A percentile compares a stretch with the other conserved stretches of the same genome.
Evolutionary conservation across 1,139 yeast genomes (phyloP).

Genomic region (Hansenula anomala): DNA sequence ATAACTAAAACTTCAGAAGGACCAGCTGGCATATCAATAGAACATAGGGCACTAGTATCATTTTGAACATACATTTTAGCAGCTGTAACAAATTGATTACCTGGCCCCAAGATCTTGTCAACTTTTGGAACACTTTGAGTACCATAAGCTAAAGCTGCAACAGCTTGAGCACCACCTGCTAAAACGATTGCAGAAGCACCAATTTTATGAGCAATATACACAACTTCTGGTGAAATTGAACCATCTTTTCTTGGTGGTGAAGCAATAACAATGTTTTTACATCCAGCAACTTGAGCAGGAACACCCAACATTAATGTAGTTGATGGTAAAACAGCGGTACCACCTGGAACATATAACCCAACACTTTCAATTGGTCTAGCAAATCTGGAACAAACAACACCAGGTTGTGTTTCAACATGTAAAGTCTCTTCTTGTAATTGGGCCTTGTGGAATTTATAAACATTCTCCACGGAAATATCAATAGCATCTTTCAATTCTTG

Average conservation of each 20-base stretch:
- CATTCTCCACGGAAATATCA: conserved; percentile 84
- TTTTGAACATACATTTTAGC: conserved; percentile 97
- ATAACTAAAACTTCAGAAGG: conserved; percentile 95
- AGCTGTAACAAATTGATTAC: conserved; percentile 98
- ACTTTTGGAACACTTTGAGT: conserved; percentile 89
- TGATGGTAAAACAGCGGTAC: conserved; percentile 96
- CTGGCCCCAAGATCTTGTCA: conserved; percentile 97
- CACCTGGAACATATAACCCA: conserved; percentile 97
- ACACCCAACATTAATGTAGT: conserved; percentile 98
- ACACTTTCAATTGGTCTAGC: conserved; percentile 93
- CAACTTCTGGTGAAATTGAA: conserved; percentile 92
- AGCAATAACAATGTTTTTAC: conserved; percentile 88
- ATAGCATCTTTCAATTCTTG: conserved; percentile 80
- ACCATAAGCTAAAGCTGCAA: conserved; percentile 98
- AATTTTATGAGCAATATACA: conserved; percentile 91
- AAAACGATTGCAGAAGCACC: conserved; percentile 87
- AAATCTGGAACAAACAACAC: conserved; percentile 90
- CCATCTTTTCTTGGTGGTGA: conserved; percentile 98
- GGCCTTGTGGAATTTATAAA: conserved; percentile 89
- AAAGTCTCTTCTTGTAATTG: conserved; percentile 70
- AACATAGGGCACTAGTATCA: conserved; percentile 90
- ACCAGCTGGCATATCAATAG: conserved; percentile 99
- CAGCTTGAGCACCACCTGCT: conserved; percentile 99
- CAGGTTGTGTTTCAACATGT: conserved; percentile 91
- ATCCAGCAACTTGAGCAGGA: conserved; percentile 98